Conservation (phyloP, 495 filamentous ascomycete genomes). For the Tetracladium setigerum region DNA sequence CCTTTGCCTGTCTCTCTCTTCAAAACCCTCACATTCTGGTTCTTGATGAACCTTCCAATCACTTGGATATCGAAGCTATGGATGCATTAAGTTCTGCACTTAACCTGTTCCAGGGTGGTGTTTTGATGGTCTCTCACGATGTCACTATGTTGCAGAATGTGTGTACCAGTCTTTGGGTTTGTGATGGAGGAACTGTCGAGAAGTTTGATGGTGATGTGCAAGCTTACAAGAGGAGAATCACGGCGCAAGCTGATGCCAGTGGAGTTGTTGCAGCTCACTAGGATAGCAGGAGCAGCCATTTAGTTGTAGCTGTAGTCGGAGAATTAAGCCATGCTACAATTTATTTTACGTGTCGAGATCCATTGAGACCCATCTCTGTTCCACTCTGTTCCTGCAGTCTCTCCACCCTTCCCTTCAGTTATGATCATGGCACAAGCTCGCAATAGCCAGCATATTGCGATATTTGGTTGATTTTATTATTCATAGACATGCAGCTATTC, state of each 20-base stretch:
- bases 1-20: constrained; percentile 88
- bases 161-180: constrained; percentile 92
- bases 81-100: constrained; percentile 84
- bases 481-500: no score
- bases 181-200: constrained; percentile 90
- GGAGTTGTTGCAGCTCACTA: constrained; percentile 67
- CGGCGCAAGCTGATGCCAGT: constrained; percentile 76
- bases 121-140: constrained; percentile 98
- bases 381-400: no score
- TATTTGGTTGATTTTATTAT: no score
- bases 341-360: no score
- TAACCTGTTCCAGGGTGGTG: constrained; percentile 81
- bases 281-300: no score
- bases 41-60: constrained; percentile 96
- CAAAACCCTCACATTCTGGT: constrained; percentile 95
- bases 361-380: no score
- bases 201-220: constrained; percentile 93
- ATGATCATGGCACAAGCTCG: no score
- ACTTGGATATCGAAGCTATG: constrained; percentile 99
- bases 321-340: no score
- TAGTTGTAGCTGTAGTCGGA: no score
- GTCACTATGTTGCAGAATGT: constrained; percentile 98
- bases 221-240: constrained; percentile 96
- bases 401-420: no score
- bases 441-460: no score